Evolutionary conservation across 192 early-diverging fungal genomes (phyloP), one percentile per base, ranked within the genome.

Genomic region (Rhizophagus clarus): DNA sequence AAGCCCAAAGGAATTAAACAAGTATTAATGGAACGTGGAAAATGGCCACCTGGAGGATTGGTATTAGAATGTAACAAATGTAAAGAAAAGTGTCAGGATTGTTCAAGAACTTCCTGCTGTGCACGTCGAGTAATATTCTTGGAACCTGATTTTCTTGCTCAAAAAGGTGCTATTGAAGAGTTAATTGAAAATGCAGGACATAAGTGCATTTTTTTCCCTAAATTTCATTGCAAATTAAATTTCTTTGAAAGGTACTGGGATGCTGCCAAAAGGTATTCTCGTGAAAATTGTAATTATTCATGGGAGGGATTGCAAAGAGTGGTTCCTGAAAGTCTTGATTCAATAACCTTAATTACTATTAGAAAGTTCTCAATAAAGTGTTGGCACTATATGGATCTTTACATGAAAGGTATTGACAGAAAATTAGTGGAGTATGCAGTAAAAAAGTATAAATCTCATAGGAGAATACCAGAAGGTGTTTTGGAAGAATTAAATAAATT

Each of bases 191-290:
- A 75, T 56, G 60, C 40, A 71, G 61, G 76, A 24, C 61, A 83
- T 60, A n/a, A 26, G 56, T 82, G 68, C 67, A 72, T 61, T 68
- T 83, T 80, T 72, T 83, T 74, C 37, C 82, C 51, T 0, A 83
- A 83, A 67, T 82, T 82, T 72, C 42, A 82, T 56, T 82, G 72
- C 76, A 64, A 82, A 62, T 49, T 82, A 61, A 82, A 82, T 82
- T 79, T 71, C 71, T 77, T 80, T 76, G 74, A 83, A 70, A 66
- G 64, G 72, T 83, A 80, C 66, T 83, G 75, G 74, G 79, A 74
- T 74, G 79, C 82, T 11, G 68, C 61, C 31, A 83, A 80, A 61
- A 28, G 71, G 20, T 83, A 83, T 72, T 34, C 73, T 26, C 49
- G 61, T 29, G 69, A 71, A 56, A 34, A 80, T 64, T 83, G 79